Evolutionary conservation across 2,329 filamentous ascomycete genomes (phyloP), one percentile per base, ranked within the genome.

Genomic region (Talaromyces sp.): DNA sequence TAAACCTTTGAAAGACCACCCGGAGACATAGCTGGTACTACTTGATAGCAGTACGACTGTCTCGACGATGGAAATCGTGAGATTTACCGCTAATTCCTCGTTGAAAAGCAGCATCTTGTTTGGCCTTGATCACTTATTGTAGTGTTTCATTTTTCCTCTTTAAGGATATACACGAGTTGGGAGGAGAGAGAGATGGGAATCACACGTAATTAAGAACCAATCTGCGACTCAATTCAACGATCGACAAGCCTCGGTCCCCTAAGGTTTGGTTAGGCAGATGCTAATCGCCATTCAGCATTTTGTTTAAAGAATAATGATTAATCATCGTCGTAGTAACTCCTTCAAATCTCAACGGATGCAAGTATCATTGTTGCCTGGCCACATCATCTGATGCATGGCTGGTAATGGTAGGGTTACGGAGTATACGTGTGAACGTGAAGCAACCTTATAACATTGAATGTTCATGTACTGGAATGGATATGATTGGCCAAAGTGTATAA

Each of bases 41-140:
- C 9, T 67, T 54, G 69, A 73, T 59, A 75, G 71, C 15, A 77
- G 64, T 0, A 17, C 57, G 33, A 75, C 45, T 6, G 69, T 72
- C 67, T 76, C 75, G 10, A 71, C 65, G 6, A 75, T 62, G 7
- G 74, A 69, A 19, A 73, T 58, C 27, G 65, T 68, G 52, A 67
- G 64, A 47, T 72, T 66, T 39, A 61, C 56, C 4, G 68, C 33
- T 15, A 69, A 19, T 47, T 66, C 64, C 45, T 66, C 64, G 33
- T 45, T 66, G 64, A 66, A 66, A 13, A 45, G 50, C 19, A 66
- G 58, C 63, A 65, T 63, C 57, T 43, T 43, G 15, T 9, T 22
- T 41, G 33, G 13, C 7, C 1, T 61, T 13, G 22, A 4, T 45
- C 3, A 33, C 17, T 7, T n/a, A 39, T 58, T 15, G 33, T 41